Conservation (phyloP, 2,329 filamentous ascomycete species). For the Cladosporium sp. region DNA sequence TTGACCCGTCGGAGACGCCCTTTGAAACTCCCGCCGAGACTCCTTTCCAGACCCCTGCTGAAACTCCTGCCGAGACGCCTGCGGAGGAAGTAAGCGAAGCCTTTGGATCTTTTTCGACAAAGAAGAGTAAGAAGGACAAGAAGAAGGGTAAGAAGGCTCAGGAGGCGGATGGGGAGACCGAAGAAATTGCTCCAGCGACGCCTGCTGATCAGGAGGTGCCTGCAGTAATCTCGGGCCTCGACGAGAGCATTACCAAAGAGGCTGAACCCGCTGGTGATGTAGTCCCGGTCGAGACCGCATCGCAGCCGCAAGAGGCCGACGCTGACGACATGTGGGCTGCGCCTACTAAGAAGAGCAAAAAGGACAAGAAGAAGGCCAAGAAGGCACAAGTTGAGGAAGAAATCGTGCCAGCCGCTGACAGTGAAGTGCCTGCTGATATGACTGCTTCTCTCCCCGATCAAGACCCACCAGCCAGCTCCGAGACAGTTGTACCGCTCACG, state of each 20-base stretch:
- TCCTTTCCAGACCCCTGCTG: slow-evolving; percentile 5
- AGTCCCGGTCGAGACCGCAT: not conserved
- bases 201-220: not conserved
- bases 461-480: not conserved
- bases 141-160: slow-evolving; percentile 32
- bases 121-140: slow-evolving; percentile 41
- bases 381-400: slow-evolving; percentile 29
- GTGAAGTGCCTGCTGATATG: not conserved
- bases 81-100: slow-evolving; percentile 17
- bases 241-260: not conserved
- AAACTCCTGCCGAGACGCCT: slow-evolving; percentile 9
- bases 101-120: slow-evolving; percentile 20
- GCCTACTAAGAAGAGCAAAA: slow-evolving; percentile 27
- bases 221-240: not conserved
- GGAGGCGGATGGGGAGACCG: not conserved
- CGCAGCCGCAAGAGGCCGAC: slow-evolving; percentile 13
- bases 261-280: not conserved
- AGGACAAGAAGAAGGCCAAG: slow-evolving; percentile 30
- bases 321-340: slow-evolving; percentile 20
- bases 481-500: not conserved
- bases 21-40: not conserved
- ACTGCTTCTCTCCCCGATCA: not conserved
- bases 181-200: not conserved
- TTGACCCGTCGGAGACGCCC: not conserved
- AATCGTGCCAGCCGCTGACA: not conserved